Evolutionary conservation across 345 rosid species (phyloP).

Genomic region (Microthlaspi erraticum): DNA sequence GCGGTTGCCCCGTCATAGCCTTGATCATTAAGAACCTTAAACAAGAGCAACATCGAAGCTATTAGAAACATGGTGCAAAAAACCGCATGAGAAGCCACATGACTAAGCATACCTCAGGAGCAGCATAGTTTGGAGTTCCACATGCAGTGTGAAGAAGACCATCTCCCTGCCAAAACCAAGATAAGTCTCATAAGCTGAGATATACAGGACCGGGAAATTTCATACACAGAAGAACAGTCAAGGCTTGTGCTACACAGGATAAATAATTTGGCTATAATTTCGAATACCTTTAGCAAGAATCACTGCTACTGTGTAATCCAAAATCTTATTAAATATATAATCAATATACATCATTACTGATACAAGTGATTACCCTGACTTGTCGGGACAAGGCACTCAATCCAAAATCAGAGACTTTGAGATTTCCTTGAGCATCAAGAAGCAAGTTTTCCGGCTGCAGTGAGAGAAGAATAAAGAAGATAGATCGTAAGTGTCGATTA

Average conservation of each 20-base stretch:
- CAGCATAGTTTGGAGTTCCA: conserved; percentile 99
- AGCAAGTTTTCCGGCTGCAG: conserved; percentile 95
- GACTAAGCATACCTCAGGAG: conserved; percentile 83
- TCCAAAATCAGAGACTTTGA: conserved; percentile 97
- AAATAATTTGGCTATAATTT: neutral
- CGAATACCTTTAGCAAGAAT: conserved; percentile 75
- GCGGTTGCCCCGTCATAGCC: conserved; percentile 98
- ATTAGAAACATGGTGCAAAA: conserved; percentile 16
- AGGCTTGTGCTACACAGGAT: conserved; percentile 1
- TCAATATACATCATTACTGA: conserved; percentile 11
- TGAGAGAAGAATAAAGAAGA: conserved; percentile 1
- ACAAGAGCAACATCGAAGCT: conserved; percentile 6
- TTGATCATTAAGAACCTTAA: conserved; percentile 89
- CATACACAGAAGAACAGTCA: conserved; percentile 13
- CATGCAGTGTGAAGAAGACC: conserved; percentile 99
- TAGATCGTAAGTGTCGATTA: neutral
- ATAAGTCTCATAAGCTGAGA: conserved; percentile 22
- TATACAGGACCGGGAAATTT: neutral
- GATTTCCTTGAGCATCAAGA: conserved; percentile 83
- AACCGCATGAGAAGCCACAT: conserved; percentile 35
- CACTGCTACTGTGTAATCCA: neutral
- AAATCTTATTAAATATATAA: conserved; percentile 13
- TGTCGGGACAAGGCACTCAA: conserved; percentile 97
- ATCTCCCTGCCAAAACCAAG: conserved; percentile 68
- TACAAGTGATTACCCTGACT: conserved; percentile 83